Percentiles rank a stretch among this genome's conserved stretches.
Evolutionary conservation across 768 basidiomycete genomes (phyloP).

Genomic region (Sporobolomyces roseus): DNA sequence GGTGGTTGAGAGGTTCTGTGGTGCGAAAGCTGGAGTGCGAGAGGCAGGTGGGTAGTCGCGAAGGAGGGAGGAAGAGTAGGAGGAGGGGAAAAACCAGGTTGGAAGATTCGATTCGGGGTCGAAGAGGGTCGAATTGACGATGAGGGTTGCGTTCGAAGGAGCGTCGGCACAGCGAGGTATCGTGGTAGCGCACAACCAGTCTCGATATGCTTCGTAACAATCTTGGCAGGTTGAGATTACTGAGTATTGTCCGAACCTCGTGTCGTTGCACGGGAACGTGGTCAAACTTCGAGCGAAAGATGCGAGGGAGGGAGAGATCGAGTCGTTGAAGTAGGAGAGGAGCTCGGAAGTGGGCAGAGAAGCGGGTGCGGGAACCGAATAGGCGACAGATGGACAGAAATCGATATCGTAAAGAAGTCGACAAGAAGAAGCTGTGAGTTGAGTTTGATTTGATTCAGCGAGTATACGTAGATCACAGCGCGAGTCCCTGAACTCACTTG

Average conservation of each 20-base stretch:
- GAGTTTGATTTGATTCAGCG: too few species aligned
- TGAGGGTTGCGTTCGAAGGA: constrained; percentile 9
- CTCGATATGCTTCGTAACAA: constrained; percentile 67
- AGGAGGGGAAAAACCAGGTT: constrained; percentile 19
- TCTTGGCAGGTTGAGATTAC: constrained; percentile 71
- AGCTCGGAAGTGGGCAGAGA: constrained; percentile 55
- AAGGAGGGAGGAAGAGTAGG: constrained; percentile 8
- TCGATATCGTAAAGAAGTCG: constrained; percentile 66
- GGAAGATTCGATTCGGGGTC: constrained; percentile 6
- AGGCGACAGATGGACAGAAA: constrained; percentile 68
- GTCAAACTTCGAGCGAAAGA: constrained; percentile 72
- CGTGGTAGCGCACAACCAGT: constrained; percentile 70
- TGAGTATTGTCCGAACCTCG: constrained; percentile 65
- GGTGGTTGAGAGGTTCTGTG: constrained; percentile 15
- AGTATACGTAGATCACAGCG: not conserved
- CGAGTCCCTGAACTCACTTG: constrained; percentile 52
- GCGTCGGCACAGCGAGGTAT: constrained; percentile 70
- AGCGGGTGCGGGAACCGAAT: constrained; percentile 66
- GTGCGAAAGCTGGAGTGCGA: constrained; percentile 41
- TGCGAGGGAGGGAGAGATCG: constrained; percentile 53
- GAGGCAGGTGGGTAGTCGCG: constrained; percentile 38
- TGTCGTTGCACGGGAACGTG: constrained; percentile 65
- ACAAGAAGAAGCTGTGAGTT: constrained; percentile 50
- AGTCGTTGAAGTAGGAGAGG: constrained; percentile 48
- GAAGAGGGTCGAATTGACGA: not conserved